Base-by-base conservation (phyloP, 768 basidiomycete species). In the Russula virescens region DNA sequence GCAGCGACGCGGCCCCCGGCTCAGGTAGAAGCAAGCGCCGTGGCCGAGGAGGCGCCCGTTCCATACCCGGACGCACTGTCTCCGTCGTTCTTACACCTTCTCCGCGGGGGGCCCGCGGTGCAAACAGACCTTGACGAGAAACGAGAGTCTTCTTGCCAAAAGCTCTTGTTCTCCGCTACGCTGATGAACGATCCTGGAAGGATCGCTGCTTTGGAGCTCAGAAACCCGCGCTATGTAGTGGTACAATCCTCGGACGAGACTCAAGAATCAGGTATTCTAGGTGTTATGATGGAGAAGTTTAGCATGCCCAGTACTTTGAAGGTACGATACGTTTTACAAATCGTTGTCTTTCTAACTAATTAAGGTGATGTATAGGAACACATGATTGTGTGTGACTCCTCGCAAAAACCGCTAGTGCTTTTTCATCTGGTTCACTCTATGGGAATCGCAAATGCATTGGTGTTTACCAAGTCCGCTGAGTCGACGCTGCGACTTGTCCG, bases 401-500 rank as follows among this genome's bases (percentile, higher is more conserved):
- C 85, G 0, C 78, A 87, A 66, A 99, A 99, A 72, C 95, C 96
- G 2, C 81, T 98, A 10, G 78, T 92, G 68, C 83, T 99, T 58
- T 89, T 97, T 74, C 81, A 98, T 70, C 86, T 99, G 55, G 79
- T 97, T 2, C 86, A 89, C 69, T 71, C 76, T 9, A 79, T 76
- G 51, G 69, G 77, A 9, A 79, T 94, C 23, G 78, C 73, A 10
- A 89, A 89, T 62, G 89, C 88, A 0, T 78, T 99, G 38, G 87
- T 97, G 34, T 99, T 99, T 76, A 97, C 96, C n/a, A 98, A 98
- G 75, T 93, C 90, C 0, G 88, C 95, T 5, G 95, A 98, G 71
- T 93, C 92, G 0, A 91, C 94, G 0, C 77, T 79, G 4, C 83
- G 96, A 10, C 84, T 98, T 8, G 87, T 94, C 28, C 82, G 80